A percentile compares a stretch with the other conserved stretches of the same genome.
Evolutionary conservation across 2,329 filamentous ascomycete genomes (phyloP).

Genomic region (Aspergillus sp.): DNA sequence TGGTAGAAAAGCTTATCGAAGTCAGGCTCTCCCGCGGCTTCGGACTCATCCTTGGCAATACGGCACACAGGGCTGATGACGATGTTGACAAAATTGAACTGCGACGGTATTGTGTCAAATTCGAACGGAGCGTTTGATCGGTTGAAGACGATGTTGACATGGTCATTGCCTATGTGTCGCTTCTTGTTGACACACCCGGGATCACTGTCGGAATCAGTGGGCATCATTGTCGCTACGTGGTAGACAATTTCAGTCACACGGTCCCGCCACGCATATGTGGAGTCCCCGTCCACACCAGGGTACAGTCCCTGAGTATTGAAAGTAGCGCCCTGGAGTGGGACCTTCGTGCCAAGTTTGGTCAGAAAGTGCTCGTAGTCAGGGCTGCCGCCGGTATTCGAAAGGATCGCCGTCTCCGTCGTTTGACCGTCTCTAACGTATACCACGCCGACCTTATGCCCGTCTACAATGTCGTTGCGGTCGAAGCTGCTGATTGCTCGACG

Average conservation of each 20-base stretch:
- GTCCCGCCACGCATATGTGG: slow-evolving; percentile 89
- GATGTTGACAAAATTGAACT: slow-evolving; percentile 96
- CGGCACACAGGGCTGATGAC: slow-evolving; percentile 71
- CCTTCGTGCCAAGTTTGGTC: slow-evolving; percentile 69
- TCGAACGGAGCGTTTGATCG: slow-evolving; percentile 82
- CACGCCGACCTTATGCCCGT: slow-evolving; percentile 91
- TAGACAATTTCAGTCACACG: slow-evolving; percentile 91
- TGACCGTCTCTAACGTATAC: slow-evolving; percentile 88
- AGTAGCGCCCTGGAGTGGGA: slow-evolving; percentile 67
- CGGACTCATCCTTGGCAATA: slow-evolving; percentile 25
- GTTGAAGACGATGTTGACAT: slow-evolving; percentile 97
- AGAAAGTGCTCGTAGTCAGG: slow-evolving; percentile 82
- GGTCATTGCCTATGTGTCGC: slow-evolving; percentile 91
- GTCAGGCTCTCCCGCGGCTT: slow-evolving; percentile 24
- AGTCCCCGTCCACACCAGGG: slow-evolving; percentile 71
- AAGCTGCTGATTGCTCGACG: slow-evolving; percentile 69
- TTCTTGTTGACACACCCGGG: slow-evolving; percentile 77
- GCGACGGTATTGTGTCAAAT: slow-evolving; percentile 85
- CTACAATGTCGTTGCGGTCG: slow-evolving; percentile 79
- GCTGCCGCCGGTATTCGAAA: slow-evolving; percentile 78
- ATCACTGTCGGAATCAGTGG: slow-evolving; percentile 69
- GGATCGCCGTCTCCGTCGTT: slow-evolving; percentile 69
- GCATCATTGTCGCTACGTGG: slow-evolving; percentile 96
- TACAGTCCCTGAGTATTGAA: slow-evolving; percentile 94
- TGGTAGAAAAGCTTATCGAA: slow-evolving; percentile 59